Conservation (phyloP, 306 rosid species). For the Rosa chinensis region DNA sequence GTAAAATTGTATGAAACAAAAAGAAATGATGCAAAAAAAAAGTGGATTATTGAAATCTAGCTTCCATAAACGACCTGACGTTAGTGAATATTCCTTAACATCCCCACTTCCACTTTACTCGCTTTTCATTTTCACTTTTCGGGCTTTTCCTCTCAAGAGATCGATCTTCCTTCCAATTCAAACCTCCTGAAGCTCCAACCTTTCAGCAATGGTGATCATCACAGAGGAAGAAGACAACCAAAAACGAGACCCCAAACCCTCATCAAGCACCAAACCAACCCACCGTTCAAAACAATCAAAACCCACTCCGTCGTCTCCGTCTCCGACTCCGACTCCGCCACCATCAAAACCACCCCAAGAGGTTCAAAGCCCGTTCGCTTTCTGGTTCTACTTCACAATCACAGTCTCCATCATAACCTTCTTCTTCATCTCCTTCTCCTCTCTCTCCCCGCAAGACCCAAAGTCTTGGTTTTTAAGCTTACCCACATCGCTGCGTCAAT, state of each 20-base stretch:
- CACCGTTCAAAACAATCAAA: too few relatives aligned
- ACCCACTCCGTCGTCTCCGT: too few relatives aligned
- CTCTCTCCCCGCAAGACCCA: conserved; percentile 57
- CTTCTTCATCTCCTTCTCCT: conserved; percentile 45
- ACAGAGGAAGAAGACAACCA: conserved; percentile 61
- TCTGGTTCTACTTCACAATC: conserved; percentile 83
- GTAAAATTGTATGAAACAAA: too few relatives aligned
- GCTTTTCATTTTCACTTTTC: too few relatives aligned
- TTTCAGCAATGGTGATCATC: conserved; percentile 68
- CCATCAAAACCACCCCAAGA: conserved; percentile 19
- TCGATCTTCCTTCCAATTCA: not conserved
- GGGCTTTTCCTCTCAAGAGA: not conserved
- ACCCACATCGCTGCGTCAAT: conserved; percentile 69
- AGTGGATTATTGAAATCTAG: too few relatives aligned
- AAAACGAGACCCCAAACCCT: conserved; percentile 14
- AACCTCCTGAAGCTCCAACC: conserved; percentile 19
- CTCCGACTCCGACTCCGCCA: conserved; percentile 3
- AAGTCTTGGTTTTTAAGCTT: conserved; percentile 73
- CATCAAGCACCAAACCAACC: conserved; percentile 32
- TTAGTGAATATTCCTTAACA: not conserved
- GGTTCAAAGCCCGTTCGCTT: conserved; percentile 49
- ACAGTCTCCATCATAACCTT: conserved; percentile 55
- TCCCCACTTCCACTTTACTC: not conserved
- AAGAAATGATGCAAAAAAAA: too few relatives aligned
- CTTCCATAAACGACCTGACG: not conserved